These are phyloP conservation scores for Yamadazyma nakazawae DNA, from an alignment of 805 yeast species.

Conservation along the genomic window DNA sequence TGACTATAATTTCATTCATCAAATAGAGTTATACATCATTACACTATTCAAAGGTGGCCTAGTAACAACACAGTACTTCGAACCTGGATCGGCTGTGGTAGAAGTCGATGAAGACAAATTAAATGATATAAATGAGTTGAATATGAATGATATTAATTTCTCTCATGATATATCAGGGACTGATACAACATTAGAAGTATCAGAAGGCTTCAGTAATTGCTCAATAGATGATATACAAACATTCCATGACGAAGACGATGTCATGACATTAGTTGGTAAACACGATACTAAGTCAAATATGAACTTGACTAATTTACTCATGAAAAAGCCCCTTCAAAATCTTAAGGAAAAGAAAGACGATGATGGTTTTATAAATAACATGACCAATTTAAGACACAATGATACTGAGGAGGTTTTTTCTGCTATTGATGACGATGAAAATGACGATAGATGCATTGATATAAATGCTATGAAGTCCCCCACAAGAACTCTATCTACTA, in stretches of 20 bases:
- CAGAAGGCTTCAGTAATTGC: slow-evolving; percentile 8
- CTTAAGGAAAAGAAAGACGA: slow-evolving; percentile 1
- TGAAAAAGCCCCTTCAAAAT: background rate
- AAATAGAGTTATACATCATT: slow-evolving; percentile 27
- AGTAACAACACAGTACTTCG: background rate
- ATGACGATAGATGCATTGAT: background rate
- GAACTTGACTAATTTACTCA: slow-evolving; percentile 1
- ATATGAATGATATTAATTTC: slow-evolving; percentile 3
- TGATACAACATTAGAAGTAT: slow-evolving; percentile 18
- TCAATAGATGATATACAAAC: slow-evolving; percentile 3
- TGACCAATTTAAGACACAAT: slow-evolving; percentile 29
- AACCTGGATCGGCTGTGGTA: background rate
- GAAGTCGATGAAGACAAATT: background rate
- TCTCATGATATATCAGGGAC: slow-evolving; percentile 14
- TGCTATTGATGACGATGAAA: slow-evolving; percentile 4
- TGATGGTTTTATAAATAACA: slow-evolving; percentile 20
- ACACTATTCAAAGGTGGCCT: slow-evolving; percentile 4
- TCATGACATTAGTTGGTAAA: slow-evolving; percentile 9
- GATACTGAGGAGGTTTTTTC: slow-evolving; percentile 13
- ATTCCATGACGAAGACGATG: slow-evolving; percentile 11
- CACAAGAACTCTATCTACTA: background rate
- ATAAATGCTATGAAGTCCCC: background rate
- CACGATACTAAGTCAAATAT: background rate
- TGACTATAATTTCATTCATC: slow-evolving; percentile 23
- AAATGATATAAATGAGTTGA: background rate